Conservation (phyloP, 305 asterid species). For the Solanum hybrid region DNA sequence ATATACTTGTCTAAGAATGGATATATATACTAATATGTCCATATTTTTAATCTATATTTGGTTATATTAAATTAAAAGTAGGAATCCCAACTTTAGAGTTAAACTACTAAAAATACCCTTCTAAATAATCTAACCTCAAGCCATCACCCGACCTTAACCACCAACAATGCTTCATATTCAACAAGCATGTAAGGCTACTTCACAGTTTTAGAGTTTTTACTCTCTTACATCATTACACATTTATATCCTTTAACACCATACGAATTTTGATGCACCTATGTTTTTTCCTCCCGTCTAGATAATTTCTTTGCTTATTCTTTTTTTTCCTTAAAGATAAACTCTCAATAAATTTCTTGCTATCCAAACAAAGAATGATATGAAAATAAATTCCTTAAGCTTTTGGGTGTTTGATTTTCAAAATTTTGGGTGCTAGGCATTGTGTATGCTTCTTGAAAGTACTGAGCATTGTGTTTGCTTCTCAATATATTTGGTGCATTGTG, state of each 20-base stretch:
- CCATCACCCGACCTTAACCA: background rate
- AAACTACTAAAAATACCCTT: background rate
- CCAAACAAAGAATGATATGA: background rate
- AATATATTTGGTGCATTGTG: background rate
- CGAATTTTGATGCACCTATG: background rate
- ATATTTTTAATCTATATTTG: background rate
- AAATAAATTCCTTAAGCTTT: background rate
- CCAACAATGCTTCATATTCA: background rate
- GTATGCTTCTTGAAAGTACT: background rate
- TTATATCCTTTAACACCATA: background rate
- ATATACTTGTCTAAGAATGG: background rate
- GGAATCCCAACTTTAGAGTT: background rate
- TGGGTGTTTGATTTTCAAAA: background rate
- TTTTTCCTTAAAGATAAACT: background rate
- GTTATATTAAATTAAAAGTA: background rate
- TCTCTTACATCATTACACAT: too few species aligned
- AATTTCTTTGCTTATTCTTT: background rate
- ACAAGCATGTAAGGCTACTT: background rate
- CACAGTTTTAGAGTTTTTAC: background rate
- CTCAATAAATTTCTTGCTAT: background rate
- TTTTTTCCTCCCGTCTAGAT: background rate
- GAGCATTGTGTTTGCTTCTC: too few species aligned
- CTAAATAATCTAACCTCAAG: background rate
- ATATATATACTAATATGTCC: background rate
- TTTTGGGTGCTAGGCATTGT: background rate